A percentile compares a stretch with the other conserved stretches of the same genome.
phyloP scores from a whole-genome alignment of 2,329 filamentous ascomycete species.

The Trematosphaeria pertusa region DNA sequence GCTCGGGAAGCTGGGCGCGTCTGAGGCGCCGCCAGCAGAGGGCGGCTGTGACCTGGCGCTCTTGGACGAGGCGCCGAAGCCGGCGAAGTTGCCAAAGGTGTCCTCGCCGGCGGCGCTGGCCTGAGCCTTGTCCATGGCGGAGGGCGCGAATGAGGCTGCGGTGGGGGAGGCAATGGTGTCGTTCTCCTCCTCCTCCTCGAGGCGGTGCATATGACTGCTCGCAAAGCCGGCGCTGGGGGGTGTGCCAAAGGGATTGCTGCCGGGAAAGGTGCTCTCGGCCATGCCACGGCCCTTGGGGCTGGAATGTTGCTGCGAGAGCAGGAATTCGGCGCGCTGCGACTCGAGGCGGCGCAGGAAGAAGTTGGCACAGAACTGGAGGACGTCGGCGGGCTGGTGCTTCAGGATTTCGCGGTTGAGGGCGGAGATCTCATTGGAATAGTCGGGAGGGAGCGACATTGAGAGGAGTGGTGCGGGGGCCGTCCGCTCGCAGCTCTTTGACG shows the following conservation, averaged over 20 bases:
- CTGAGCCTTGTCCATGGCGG: conserved; percentile 50
- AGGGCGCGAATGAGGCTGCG: conserved; percentile 53
- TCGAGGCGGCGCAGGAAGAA: conserved; percentile 71
- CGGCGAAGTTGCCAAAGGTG: conserved; percentile 47
- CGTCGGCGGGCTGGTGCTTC: conserved; percentile 66
- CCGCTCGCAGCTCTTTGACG: conserved; percentile 47
- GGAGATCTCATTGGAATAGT: conserved; percentile 65
- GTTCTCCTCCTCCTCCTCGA: conserved; percentile 82
- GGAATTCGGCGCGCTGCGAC: conserved; percentile 66
- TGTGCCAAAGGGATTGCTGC: conserved; percentile 76
- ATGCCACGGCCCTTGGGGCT: conserved; percentile 59
- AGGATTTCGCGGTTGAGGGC: conserved; percentile 68
- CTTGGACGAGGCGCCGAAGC: conserved; percentile 42
- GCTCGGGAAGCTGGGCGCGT: conserved; percentile 77
- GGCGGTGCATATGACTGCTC: conserved; percentile 63
- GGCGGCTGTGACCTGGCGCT: conserved; percentile 48
- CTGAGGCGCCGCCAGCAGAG: conserved; percentile 57
- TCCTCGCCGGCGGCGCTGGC: conserved; percentile 51
- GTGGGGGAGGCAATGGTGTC: conserved; percentile 79
- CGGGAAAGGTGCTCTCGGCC: conserved; percentile 79
- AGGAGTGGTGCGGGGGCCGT: conserved; percentile 39
- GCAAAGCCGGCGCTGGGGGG: conserved; percentile 53
- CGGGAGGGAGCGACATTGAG: conserved; percentile 50
- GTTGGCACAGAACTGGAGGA: conserved; percentile 74
- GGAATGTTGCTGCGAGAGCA: conserved; percentile 58